Percentiles rank a stretch among this genome's conserved stretches.
Conservation (phyloP, 768 basidiomycete genomes). For the Candolleomyces eurysporus region DNA sequence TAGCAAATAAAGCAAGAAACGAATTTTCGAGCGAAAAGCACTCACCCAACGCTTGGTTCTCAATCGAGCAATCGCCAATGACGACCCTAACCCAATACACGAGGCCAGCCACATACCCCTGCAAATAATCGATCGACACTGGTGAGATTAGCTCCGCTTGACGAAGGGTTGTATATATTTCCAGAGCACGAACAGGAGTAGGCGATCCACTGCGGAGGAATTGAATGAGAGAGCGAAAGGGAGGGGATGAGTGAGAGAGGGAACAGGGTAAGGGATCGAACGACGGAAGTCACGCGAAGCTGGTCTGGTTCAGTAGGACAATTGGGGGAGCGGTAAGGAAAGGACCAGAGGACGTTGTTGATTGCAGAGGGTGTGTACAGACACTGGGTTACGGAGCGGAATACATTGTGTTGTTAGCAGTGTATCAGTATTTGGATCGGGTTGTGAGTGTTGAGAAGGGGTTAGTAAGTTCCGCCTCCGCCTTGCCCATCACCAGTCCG, state of each 20-base stretch:
- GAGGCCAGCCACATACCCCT: conserved; percentile 57
- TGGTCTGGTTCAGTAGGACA: conserved; percentile 64
- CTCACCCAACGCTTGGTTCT: too few species aligned
- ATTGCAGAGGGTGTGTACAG: conserved; percentile 77
- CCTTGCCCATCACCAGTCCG: too few species aligned
- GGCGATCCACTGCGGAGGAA: conserved; percentile 66
- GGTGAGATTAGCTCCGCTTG: conserved; percentile 36
- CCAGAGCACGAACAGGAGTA: conserved; percentile 44
- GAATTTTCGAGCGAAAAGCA: not conserved
- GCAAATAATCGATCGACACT: conserved; percentile 53
- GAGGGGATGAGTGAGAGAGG: too few species aligned
- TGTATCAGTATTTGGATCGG: conserved; percentile 98
- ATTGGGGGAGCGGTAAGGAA: conserved; percentile 76
- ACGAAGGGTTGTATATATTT: conserved; percentile 63
- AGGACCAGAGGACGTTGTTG: conserved; percentile 69
- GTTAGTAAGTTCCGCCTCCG: too few species aligned
- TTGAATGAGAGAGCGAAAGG: too few species aligned
- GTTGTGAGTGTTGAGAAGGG: conserved; percentile 91
- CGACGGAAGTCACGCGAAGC: conserved; percentile 85
- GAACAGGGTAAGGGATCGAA: too few species aligned
- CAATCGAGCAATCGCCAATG: conserved; percentile 74
- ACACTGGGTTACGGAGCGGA: conserved; percentile 93
- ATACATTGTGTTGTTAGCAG: conserved; percentile 85
- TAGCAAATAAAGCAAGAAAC: too few species aligned
- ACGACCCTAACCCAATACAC: conserved; percentile 64